Conservation (phyloP, 805 yeast genomes). For the Candida boleticola region DNA sequence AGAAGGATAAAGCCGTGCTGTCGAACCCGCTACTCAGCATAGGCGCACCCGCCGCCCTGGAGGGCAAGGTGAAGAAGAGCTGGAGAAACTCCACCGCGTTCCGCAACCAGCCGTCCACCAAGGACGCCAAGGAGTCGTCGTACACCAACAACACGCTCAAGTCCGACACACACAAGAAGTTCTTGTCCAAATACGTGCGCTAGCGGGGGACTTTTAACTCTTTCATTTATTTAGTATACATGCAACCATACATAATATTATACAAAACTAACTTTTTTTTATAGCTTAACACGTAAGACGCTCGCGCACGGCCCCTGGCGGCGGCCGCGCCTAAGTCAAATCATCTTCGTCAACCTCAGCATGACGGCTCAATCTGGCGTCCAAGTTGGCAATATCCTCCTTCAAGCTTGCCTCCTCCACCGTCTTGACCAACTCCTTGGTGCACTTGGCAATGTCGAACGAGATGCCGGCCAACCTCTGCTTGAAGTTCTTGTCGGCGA, state of each 20-base stretch:
- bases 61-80: conserved; percentile 17
- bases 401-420: conserved; percentile 92
- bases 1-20: conserved; percentile 7
- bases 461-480: conserved; percentile 95
- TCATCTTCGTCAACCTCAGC: conserved; percentile 11
- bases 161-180: conserved; percentile 34
- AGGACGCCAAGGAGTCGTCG: conserved; percentile 5
- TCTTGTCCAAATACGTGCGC: conserved; percentile 32
- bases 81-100: conserved; percentile 31
- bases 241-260: neutral
- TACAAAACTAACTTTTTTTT: neutral
- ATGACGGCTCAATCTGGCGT: conserved; percentile 52
- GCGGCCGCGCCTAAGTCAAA: neutral
- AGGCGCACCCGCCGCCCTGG: neutral
- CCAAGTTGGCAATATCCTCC: conserved; percentile 80
- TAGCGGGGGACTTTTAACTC: conserved; percentile 14
- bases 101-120: conserved; percentile 9
- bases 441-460: conserved; percentile 93
- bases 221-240: neutral
- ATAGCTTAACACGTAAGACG: neutral
- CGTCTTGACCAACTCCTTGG: conserved; percentile 92
- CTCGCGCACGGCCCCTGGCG: neutral
- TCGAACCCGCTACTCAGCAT: conserved; percentile 11
- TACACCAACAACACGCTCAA: conserved; percentile 33
- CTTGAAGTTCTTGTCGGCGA: conserved; percentile 85